These are phyloP conservation scores for Carex scoparia DNA, from an alignment of 176 grass and related monocot genomes.

Conservation along the genomic window DNA sequence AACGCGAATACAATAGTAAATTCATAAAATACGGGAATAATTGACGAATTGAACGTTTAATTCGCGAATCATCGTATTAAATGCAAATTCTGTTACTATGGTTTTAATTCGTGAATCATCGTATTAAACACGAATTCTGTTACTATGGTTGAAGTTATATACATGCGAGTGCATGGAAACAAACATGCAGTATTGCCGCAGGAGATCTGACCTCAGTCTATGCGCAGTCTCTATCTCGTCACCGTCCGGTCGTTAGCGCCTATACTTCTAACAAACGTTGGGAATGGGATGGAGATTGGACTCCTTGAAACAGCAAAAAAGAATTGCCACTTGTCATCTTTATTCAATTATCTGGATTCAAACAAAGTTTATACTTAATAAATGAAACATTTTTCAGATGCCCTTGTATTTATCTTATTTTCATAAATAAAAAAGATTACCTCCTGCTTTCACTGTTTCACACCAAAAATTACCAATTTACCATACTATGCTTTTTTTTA, in stretches of 20 bases:
- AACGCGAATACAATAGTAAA: too few species aligned
- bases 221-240: constrained; percentile 5
- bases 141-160: neutral
- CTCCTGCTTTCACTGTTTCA: neutral
- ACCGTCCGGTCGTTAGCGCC: constrained; percentile 18
- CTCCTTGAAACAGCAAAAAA: neutral
- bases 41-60: too few species aligned
- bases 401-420: neutral
- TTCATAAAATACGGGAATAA: too few species aligned
- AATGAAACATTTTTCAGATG: neutral
- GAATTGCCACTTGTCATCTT: neutral
- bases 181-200: neutral
- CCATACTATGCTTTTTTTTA: neutral
- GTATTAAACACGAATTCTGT: too few species aligned
- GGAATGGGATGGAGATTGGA: neutral
- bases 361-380: neutral
- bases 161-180: neutral
- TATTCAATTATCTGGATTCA: constrained; percentile 1
- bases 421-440: neutral
- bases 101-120: too few species aligned
- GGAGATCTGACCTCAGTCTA: neutral
- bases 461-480: too few species aligned
- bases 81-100: too few species aligned
- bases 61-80: too few species aligned
- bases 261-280: constrained; percentile 9